phyloP scores from a whole-genome alignment of 306 rosid genomes.

The Prunus salicina region DNA sequence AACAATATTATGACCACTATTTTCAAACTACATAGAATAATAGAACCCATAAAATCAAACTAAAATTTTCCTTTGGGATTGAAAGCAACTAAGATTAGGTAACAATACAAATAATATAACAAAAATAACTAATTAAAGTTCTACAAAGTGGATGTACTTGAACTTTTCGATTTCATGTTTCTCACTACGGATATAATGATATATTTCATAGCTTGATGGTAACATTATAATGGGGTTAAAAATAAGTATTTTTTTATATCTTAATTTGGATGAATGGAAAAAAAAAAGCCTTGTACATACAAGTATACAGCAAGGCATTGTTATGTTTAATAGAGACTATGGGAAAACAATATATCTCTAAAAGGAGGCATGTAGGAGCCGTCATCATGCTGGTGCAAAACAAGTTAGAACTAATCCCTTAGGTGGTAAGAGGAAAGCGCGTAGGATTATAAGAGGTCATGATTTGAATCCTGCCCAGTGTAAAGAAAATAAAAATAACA shows the following conservation, averaged over 20 bases:
- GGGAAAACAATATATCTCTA: background rate
- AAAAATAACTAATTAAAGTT: background rate
- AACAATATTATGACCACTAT: background rate
- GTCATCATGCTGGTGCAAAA: background rate
- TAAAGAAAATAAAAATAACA: background rate
- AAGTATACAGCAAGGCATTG: background rate
- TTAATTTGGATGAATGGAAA: background rate
- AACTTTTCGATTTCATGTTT: background rate
- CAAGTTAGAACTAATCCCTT: background rate
- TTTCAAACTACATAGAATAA: background rate
- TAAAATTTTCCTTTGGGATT: background rate
- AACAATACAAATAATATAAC: background rate
- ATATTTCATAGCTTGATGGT: background rate
- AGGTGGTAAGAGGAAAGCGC: no score
- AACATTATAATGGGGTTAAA: background rate
- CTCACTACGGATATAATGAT: background rate
- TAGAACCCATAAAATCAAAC: background rate
- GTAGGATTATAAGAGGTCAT: no score
- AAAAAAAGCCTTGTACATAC: background rate
- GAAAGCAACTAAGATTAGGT: background rate
- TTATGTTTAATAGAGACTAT: background rate
- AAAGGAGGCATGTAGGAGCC: background rate
- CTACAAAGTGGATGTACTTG: background rate
- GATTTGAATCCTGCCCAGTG: background rate
- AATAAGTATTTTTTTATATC: background rate